A percentile compares a stretch with the other conserved stretches of the same genome.
These are phyloP conservation scores for Trichoderma simmonsii DNA, from an alignment of 2,329 filamentous ascomycete genomes.

Conservation along the genomic window DNA sequence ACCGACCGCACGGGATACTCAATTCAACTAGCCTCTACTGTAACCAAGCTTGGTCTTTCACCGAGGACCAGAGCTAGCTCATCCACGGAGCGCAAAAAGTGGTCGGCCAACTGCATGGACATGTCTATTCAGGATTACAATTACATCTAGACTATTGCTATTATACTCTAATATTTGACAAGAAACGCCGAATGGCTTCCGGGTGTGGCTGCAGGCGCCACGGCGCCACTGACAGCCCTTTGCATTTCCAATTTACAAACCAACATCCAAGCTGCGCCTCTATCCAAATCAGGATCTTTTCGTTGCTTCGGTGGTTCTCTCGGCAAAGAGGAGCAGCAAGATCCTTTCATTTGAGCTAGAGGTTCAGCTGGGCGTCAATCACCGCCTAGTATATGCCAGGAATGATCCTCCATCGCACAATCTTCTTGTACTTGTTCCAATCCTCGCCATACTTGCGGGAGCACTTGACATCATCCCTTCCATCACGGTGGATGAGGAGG, in stretches of 20 bases:
- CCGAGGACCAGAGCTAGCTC: background rate
- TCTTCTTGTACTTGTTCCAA: constrained; percentile 83
- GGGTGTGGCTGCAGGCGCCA: background rate
- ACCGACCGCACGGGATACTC: background rate
- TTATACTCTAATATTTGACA: background rate
- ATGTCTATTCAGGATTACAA: constrained; percentile 4
- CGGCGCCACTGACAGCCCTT: background rate
- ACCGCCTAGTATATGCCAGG: constrained; percentile 71
- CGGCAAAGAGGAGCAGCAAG: background rate
- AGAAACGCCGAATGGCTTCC: constrained; percentile 16
- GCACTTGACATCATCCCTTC: constrained; percentile 89
- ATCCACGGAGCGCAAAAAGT: background rate
- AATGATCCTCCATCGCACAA: constrained; percentile 77
- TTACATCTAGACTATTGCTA: constrained; percentile 17
- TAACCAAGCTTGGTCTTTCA: background rate
- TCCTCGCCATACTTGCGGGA: constrained; percentile 86
- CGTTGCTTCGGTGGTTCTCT: background rate
- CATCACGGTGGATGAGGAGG: constrained; percentile 79
- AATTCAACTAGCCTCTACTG: background rate
- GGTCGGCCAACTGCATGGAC: background rate
- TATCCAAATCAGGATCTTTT: background rate
- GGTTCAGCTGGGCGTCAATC: background rate
- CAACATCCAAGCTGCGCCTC: background rate
- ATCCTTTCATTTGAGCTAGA: background rate
- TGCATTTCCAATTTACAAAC: background rate